Evolutionary conservation across 2,329 filamentous ascomycete genomes (phyloP), one percentile per base, ranked within the genome.

Genomic region (Colletotrichum godetiae): DNA sequence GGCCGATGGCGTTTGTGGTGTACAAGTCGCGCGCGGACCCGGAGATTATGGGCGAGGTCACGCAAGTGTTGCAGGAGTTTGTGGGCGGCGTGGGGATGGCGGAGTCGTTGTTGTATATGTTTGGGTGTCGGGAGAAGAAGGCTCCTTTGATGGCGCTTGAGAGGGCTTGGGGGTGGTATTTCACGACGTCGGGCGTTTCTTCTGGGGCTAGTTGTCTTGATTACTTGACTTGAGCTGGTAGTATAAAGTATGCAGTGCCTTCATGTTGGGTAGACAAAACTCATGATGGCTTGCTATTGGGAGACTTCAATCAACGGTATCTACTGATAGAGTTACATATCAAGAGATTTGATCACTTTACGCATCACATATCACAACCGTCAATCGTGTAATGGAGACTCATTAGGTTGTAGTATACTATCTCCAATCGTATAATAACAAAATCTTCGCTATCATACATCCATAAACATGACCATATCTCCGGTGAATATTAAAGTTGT

Each of bases 361-460:
- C 33, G 10, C 33, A 35, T 35, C 33, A n/a, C 19, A 46, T 15
- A 46, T 15, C 42, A 46, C 42, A 46, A 3, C 7, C 19, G 42
- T 15, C n/a, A 19, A 46, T 3, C 10, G 7, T 46, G 4, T 24
- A 29, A 37, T 35, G 31, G 56, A 60, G 53, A 62, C 57, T 72
- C 13, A 62, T 72, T 68, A 72, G 56, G 68, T 22, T 49, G 35
- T 37, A 15, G 27, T 67, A 37, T 42, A 68, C 57, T 37, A 57
- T 72, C 63, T 67, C 35, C 57, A 57, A 62, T 42, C 49, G 56
- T 52, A 53, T 62, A 72, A 72, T 61, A 70, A 56, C 35, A 67
- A 56, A 13, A 42, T 42, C 35, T 33, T 27, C 64, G 49, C 68
- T 58, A 67, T 72, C 68, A 68, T 62, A 62, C 68, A 72, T 49